Evolutionary conservation across 176 grass and related monocot genomes (phyloP).

Genomic region (Ampelocalamus luodianensis): DNA sequence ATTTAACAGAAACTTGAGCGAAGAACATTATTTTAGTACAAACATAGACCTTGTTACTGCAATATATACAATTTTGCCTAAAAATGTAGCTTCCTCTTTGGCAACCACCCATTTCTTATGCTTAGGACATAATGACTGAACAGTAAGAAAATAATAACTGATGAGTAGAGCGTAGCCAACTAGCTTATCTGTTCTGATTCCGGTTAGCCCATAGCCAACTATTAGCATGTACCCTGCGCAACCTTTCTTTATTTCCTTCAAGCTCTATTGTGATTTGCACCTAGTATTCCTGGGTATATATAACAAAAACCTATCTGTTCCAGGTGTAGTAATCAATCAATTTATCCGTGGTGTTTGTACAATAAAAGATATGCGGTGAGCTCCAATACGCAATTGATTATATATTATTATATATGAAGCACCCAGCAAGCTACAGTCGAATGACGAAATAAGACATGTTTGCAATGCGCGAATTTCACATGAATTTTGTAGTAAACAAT

Average conservation of each 20-base stretch:
- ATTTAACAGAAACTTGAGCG: conserved; percentile 11
- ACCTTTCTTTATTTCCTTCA: conserved; percentile 3
- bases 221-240: not conserved
- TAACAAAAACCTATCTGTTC: not conserved
- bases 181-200: not conserved
- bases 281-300: not conserved
- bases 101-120: not conserved
- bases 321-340: not conserved
- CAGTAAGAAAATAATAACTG: not conserved
- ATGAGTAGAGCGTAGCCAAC: not conserved
- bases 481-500: not conserved
- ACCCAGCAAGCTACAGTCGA: not conserved
- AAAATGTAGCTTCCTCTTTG: not conserved
- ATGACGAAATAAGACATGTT: not conserved
- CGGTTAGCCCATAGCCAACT: not conserved
- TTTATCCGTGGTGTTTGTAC: not conserved
- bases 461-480: not conserved
- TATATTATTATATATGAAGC: not conserved
- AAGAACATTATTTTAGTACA: not conserved
- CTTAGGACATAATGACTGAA: not conserved
- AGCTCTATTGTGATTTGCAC: not conserved
- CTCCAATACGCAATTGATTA: not conserved
- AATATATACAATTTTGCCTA: conserved; percentile 3
- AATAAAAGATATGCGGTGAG: not conserved
- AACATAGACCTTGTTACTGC: not conserved